Percentiles rank a stretch among this genome's conserved stretches.
Conservation (phyloP, 371 early-diverging fungal genomes). For the Mortierella polycephala region DNA sequence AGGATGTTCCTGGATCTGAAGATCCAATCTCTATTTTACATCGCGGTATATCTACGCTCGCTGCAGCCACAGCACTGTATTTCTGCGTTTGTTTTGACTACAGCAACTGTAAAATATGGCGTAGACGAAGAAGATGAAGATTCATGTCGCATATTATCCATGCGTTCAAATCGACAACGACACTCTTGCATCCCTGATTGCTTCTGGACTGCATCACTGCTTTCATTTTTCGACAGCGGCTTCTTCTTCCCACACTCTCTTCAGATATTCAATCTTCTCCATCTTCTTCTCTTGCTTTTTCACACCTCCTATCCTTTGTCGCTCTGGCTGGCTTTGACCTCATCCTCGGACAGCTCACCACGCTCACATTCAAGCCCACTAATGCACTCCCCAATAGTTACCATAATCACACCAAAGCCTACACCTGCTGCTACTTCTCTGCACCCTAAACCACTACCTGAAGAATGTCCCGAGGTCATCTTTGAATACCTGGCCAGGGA, state of each 20-base stretch:
- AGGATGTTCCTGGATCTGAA: no score
- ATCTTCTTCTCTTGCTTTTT: neutral
- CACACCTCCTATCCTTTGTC: neutral
- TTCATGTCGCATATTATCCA: no score
- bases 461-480: conserved; percentile 41
- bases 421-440: neutral
- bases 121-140: no score
- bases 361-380: neutral
- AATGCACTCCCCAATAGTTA: neutral
- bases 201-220: no score
- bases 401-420: neutral
- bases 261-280: neutral
- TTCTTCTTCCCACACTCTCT: neutral
- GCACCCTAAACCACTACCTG: conserved; percentile 11
- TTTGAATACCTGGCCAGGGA: conserved; percentile 31
- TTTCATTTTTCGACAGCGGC: conserved; percentile 1
- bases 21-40: no score
- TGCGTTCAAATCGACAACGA: no score
- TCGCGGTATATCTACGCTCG: no score
- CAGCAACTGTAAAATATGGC: no score
- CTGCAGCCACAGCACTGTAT: no score
- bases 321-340: neutral
- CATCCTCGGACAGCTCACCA: neutral
- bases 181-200: no score
- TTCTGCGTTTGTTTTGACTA: no score